Evolutionary conservation across 805 yeast genomes (phyloP).

Genomic region (Blastobotrys chiropterorum): DNA sequence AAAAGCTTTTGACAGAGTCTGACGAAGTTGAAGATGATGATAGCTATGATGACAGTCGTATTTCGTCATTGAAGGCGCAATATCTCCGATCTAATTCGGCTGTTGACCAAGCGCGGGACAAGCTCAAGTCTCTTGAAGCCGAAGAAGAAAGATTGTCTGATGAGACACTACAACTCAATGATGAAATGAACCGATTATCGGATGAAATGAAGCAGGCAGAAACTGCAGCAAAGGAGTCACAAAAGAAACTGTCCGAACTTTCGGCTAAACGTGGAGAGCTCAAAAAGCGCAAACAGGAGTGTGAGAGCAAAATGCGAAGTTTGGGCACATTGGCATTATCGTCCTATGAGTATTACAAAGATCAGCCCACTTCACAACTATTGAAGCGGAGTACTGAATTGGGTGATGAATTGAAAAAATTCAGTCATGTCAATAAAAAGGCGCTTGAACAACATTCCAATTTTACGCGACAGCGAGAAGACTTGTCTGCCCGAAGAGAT

Average conservation of each 20-base stretch:
- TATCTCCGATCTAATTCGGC: constrained; percentile 11
- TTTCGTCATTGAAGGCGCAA: constrained; percentile 25
- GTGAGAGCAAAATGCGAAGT: constrained; percentile 67
- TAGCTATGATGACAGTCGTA: constrained; percentile 3
- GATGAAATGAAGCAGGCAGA: constrained; percentile 53
- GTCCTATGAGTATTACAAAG: constrained; percentile 50
- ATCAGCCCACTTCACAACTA: constrained; percentile 44
- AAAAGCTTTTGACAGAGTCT: neutral
- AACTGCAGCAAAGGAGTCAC: constrained; percentile 49
- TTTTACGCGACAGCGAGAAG: constrained; percentile 67
- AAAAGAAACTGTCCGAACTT: constrained; percentile 57
- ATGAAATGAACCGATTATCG: neutral
- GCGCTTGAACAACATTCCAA: constrained; percentile 78
- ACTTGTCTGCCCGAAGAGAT: constrained; percentile 53
- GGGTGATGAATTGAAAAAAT: constrained; percentile 53
- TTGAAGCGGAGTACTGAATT: constrained; percentile 47
- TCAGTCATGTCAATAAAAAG: constrained; percentile 77
- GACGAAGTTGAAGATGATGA: neutral
- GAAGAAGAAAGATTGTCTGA: constrained; percentile 32
- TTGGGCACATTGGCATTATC: constrained; percentile 88
- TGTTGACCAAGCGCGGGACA: constrained; percentile 10
- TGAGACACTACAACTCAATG: neutral
- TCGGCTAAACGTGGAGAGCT: constrained; percentile 58
- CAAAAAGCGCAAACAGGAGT: constrained; percentile 58
- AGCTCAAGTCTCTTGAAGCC: constrained; percentile 31